A percentile compares a stretch with the other conserved stretches of the same genome.
Conservation (phyloP, 202 grass and related monocot genomes). For the Cymbopogon flexuosus region DNA sequence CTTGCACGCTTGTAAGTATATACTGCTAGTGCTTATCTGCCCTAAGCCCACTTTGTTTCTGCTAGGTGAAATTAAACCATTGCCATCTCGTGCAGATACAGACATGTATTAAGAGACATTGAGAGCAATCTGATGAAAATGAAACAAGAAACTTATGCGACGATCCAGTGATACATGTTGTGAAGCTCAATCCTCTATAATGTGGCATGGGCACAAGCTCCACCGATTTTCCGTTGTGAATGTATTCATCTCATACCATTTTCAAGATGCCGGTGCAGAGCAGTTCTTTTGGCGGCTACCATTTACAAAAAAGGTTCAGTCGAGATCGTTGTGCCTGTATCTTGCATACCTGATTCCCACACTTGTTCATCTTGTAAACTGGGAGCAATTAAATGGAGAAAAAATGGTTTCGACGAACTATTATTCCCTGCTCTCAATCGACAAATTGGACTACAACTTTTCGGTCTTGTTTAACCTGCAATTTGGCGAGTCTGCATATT, state of each 20-base stretch:
- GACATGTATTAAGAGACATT: conserved; percentile 69
- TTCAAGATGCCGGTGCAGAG: not conserved
- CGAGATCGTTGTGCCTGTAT: conserved; percentile 15
- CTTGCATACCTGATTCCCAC: not conserved
- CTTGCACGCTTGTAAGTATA: conserved; percentile 63
- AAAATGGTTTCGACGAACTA: not conserved
- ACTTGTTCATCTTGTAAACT: conserved; percentile 18
- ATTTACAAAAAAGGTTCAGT: not conserved
- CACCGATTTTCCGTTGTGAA: not conserved
- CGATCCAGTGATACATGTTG: conserved; percentile 37
- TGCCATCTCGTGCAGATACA: conserved; percentile 61
- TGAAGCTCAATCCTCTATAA: conserved; percentile 7
- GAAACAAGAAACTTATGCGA: conserved; percentile 93
- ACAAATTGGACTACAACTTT: not conserved
- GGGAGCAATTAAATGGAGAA: not conserved
- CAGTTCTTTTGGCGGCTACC: not conserved
- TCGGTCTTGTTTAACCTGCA: not conserved
- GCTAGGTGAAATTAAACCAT: conserved; percentile 10
- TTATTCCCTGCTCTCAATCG: not conserved
- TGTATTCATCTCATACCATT: not conserved
- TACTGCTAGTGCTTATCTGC: not conserved
- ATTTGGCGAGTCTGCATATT: not conserved
- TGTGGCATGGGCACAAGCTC: not conserved
- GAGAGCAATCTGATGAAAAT: conserved; percentile 91
- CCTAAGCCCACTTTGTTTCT: not conserved